Evolutionary conservation across 768 basidiomycete species (phyloP).

Genomic region (Boletus pseudo-olivaceus): DNA sequence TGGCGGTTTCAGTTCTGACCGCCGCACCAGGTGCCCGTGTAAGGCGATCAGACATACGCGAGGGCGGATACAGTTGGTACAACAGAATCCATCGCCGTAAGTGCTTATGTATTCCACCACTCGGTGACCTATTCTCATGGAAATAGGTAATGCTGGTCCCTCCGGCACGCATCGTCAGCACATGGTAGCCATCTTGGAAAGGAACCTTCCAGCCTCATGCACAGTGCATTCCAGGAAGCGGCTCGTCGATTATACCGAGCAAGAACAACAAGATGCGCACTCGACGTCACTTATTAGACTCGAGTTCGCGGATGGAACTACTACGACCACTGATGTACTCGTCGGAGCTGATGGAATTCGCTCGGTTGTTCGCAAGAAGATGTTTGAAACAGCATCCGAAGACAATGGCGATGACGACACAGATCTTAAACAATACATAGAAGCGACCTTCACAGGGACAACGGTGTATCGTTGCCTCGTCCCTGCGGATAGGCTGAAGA

Average conservation of each 20-base stretch:
- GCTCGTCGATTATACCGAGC: conserved; percentile 13
- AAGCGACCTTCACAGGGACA: conserved; percentile 41
- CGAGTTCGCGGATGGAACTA: conserved; percentile 13
- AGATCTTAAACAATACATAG: conserved; percentile 12
- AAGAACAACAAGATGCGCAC: conserved; percentile 18
- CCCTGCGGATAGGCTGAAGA: conserved; percentile 29
- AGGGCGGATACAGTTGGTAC: conserved; percentile 32
- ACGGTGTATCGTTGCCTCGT: conserved; percentile 38
- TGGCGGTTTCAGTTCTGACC: not conserved
- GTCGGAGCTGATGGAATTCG: conserved; percentile 46
- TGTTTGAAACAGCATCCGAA: conserved; percentile 17
- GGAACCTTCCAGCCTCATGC: conserved; percentile 18
- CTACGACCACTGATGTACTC: conserved; percentile 37
- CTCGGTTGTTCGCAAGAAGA: conserved; percentile 21
- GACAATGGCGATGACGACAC: not conserved
- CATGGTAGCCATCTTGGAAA: conserved; percentile 17
- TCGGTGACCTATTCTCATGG: not conserved
- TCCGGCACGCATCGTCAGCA: conserved; percentile 22
- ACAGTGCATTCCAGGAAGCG: conserved; percentile 19
- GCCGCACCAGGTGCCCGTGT: not conserved
- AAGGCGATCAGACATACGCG: conserved; percentile 29
- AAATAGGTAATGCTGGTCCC: conserved; percentile 1
- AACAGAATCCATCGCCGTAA: conserved; percentile 21
- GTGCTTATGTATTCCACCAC: not conserved
- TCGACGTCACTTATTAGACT: conserved; percentile 18